Percentiles rank a stretch among this genome's conserved stretches.
Conservation (phyloP, 306 rosid genomes). For the Cicer chorassanicum region DNA sequence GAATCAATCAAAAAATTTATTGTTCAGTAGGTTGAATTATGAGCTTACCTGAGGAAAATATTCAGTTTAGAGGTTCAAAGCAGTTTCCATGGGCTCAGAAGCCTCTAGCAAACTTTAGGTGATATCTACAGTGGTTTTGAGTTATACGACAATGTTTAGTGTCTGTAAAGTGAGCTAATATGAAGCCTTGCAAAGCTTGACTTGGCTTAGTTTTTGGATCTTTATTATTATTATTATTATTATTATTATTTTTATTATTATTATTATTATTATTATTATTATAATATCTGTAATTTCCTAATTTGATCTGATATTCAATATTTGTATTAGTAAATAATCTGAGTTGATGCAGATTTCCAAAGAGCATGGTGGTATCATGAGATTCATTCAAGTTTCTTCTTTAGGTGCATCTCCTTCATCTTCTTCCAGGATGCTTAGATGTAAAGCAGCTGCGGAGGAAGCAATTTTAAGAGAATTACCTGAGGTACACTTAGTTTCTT, state of each 20-base stretch:
- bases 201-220: constrained; percentile 38
- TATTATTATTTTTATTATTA: not conserved
- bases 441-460: constrained; percentile 94
- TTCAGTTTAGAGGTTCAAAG: constrained; percentile 6
- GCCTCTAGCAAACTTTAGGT: constrained; percentile 25
- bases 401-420: constrained; percentile 93
- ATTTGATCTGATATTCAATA: constrained; percentile 26
- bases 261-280: constrained; percentile 1
- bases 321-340: constrained; percentile 33
- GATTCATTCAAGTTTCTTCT: constrained; percentile 91
- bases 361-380: constrained; percentile 96
- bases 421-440: constrained; percentile 76
- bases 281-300: constrained; percentile 40
- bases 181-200: constrained; percentile 33
- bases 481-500: constrained; percentile 60
- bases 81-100: constrained; percentile 17
- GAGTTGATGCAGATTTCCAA: constrained; percentile 75
- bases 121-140: not conserved
- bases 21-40: constrained; percentile 16
- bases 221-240: not conserved
- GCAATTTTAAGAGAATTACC: constrained; percentile 80
- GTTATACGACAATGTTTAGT: not conserved
- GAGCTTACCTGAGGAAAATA: constrained; percentile 18
- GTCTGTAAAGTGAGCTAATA: constrained; percentile 10
- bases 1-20: constrained; percentile 11